A percentile compares a stretch with the other conserved stretches of the same genome.
Evolutionary conservation across 495 filamentous ascomycete genomes (phyloP).

Genomic region (Poronia punctata): DNA sequence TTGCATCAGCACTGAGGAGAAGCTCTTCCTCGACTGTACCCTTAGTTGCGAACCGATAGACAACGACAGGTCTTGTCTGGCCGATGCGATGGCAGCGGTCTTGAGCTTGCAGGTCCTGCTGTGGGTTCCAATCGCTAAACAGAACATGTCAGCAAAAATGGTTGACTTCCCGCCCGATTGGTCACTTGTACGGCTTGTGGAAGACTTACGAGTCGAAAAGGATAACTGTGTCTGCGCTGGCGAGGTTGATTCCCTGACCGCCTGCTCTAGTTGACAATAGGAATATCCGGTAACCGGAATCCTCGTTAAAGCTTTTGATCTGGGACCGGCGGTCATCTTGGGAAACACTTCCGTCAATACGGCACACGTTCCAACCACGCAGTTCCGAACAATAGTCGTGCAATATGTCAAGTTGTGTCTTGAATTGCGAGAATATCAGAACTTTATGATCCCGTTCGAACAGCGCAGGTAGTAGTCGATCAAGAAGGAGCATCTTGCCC

Average conservation of each 20-base stretch:
- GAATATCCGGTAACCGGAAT: slow-evolving; percentile 67
- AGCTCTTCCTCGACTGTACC: slow-evolving; percentile 87
- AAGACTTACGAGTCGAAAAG: slow-evolving; percentile 70
- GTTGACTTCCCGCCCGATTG: too few relatives aligned
- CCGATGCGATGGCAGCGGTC: slow-evolving; percentile 94
- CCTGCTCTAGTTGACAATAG: slow-evolving; percentile 85
- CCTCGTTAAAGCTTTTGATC: slow-evolving; percentile 78
- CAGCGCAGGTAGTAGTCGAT: slow-evolving; percentile 72
- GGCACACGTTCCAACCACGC: slow-evolving; percentile 70
- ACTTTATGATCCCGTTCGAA: slow-evolving; percentile 77
- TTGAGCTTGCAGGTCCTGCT: slow-evolving; percentile 93
- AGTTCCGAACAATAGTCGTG: slow-evolving; percentile 73
- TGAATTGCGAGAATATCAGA: slow-evolving; percentile 95
- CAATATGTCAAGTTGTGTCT: slow-evolving; percentile 84
- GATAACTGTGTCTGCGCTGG: slow-evolving; percentile 94
- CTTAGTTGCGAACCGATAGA: slow-evolving; percentile 93
- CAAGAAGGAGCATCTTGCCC: slow-evolving; percentile 92
- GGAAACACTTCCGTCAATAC: slow-evolving; percentile 85
- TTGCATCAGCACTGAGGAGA: slow-evolving; percentile 82
- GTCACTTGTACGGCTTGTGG: too few relatives aligned
- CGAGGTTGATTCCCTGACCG: slow-evolving; percentile 94
- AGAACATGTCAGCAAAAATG: slow-evolving; percentile 1
- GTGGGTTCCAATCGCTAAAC: slow-evolving; percentile 86
- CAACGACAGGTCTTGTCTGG: slow-evolving; percentile 81
- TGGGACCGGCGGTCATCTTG: slow-evolving; percentile 73